Evolutionary conservation across 2,329 filamentous ascomycete species (phyloP), one percentile per base, ranked within the genome.

Genomic region (Orbilia oligospora): DNA sequence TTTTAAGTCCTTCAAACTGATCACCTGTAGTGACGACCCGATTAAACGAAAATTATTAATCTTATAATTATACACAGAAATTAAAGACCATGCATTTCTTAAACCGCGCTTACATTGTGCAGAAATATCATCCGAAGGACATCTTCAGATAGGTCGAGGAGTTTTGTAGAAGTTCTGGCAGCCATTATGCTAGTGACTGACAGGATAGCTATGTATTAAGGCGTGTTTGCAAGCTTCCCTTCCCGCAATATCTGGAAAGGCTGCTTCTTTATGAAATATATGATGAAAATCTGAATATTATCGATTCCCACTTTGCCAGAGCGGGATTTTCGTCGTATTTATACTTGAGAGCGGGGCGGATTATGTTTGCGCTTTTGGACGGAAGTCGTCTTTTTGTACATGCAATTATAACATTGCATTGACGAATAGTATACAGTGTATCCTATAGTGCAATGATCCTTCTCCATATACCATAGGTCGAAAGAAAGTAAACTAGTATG

Each of bases 101-200:
- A 30, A 22, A 22, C 14, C 2, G 22, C 22, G n/a, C 53, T 61
- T 61, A 61, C 56, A 44, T 61, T 61, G 20, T 27, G 33, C 1
- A 2, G 36, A 27, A 61, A 61, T 61, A 61, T 44, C 14, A 61
- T 10, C 8, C 56, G 24, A 9, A 61, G 56, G 12, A 61, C 56
- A n/a, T 61, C 56, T 12, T 61, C 33, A 12, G 56, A 27, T 18
- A 61, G 10, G 20, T 61, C 36, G 0, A 4, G 5, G n/a, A 61
- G 12, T 44, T 10, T 61, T 27, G 8, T 41, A 4, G 56, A 10
- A 4, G 2, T 16, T 24, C n/a, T n/a, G 3, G 5, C 12, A 2
- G 56, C 20, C 56, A 61, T 61, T n/a, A 10, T 58, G 22, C 10
- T 30, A 22, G 24, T n/a, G 8, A 38, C 2, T 38, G 12, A n/a